These are phyloP conservation scores for Globisporangium recalcitrans DNA, from an alignment of 352 stramenopile genomes.

Conservation along the genomic window DNA sequence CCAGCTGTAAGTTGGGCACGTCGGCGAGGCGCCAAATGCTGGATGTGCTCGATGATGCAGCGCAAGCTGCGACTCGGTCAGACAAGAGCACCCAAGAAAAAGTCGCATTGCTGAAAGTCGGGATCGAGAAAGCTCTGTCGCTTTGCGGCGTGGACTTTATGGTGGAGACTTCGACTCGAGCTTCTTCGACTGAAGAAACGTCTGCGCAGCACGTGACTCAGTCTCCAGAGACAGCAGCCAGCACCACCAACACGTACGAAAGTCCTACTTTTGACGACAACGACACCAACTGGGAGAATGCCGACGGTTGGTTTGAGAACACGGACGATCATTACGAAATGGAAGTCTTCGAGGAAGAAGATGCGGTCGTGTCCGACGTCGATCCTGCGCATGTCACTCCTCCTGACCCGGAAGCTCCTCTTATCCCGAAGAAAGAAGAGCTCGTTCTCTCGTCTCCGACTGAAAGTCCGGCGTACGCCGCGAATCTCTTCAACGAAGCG, in stretches of 20 bases:
- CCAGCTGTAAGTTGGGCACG: conserved; percentile 16
- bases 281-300: conserved; percentile 7
- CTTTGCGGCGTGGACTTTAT: conserved; percentile 1
- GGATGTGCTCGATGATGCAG: conserved; percentile 20
- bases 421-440: conserved; percentile 29
- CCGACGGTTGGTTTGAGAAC: conserved; percentile 9
- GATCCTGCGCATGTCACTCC: conserved; percentile 20
- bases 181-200: not conserved
- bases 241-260: not conserved
- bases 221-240: not conserved
- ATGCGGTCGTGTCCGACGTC: not conserved
- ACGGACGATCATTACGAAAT: conserved; percentile 6
- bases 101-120: not conserved
- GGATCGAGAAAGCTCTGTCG: conserved; percentile 9
- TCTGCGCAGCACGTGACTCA: not conserved
- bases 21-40: conserved; percentile 25
- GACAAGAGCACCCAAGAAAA: conserved; percentile 5
- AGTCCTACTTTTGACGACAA: conserved; percentile 5
- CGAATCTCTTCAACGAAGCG: conserved; percentile 37
- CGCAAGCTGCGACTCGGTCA: conserved; percentile 6
- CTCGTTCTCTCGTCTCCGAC: conserved; percentile 11
- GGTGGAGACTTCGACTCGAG: not conserved
- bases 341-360: conserved; percentile 5
- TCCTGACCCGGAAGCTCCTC: not conserved
- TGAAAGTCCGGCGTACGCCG: conserved; percentile 29